Base-by-base conservation (phyloP, 345 rosid genomes). In the Luvunga scandens region DNA sequence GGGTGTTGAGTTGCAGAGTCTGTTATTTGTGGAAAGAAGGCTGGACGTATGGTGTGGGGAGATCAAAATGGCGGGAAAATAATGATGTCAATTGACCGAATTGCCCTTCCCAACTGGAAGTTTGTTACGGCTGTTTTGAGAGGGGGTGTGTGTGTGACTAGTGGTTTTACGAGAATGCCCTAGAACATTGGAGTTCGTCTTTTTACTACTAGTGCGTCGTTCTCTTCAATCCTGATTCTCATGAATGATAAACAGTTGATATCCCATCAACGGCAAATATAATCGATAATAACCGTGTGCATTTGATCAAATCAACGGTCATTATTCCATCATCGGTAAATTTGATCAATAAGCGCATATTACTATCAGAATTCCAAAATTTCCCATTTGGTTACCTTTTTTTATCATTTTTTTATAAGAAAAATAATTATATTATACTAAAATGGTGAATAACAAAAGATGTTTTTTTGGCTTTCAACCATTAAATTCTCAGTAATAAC, bases 41-140 rank as follows among this genome's bases (percentile, higher is more conserved):
- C 50, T 12, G 16, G 16, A 45, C 16, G 50, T 0, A 45, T 12
- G 50, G 50, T 45, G 50, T 31, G 4, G 1, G 74, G 55, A 6
- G 72, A 55, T 31, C 10, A 34, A 59, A 48, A 24, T 45, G 77
- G 89, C 89, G 89, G 90, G 89, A 86, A 86, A 66, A 4, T 1
- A 1, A 6, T 14, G 0, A 1, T 0, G 9, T 0, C 7, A 62
- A 71, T 39, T 73, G 78, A 86, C 87, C 30, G 4, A 24, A 55
- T 9, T 80, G 60, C 79, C 85, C 78, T 62, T 80, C 7, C 0
- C 10, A 75, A 66, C 62, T 30, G 62, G 66, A 75, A 48, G 78
- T 75, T 66, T 6, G 78, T 66, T 65, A 66, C 1, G 30, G 27
- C 27, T 12, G 39, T 30, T 73, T 27, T 53, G 57, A 18, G 7